Conservation (phyloP, 805 yeast species). For the Starmerella lactis-condensi region DNA sequence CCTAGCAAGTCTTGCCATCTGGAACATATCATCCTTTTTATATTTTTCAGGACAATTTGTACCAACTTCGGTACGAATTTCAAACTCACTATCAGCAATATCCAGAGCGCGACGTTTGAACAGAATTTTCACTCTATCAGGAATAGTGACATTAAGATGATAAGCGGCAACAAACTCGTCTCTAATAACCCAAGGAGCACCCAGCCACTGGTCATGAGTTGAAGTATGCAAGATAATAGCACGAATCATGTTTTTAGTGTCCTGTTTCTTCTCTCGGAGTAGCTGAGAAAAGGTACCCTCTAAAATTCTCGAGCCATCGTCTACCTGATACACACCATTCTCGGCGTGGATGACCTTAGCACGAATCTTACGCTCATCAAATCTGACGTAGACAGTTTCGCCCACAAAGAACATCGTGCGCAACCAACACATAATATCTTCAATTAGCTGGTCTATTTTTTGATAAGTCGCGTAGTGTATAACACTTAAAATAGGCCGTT, state of each 20-base stretch:
- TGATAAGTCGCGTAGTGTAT: slow-evolving; percentile 68
- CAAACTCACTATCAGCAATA: slow-evolving; percentile 1
- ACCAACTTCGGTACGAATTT: no score
- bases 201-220: slow-evolving; percentile 60
- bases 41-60: not conserved
- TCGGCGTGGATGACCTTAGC: slow-evolving; percentile 32
- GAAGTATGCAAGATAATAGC: slow-evolving; percentile 70
- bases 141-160: slow-evolving; percentile 34
- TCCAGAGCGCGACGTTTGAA: slow-evolving; percentile 7
- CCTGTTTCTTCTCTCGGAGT: slow-evolving; percentile 63
- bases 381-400: slow-evolving; percentile 51
- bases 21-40: slow-evolving; percentile 10
- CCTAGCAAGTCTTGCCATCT: slow-evolving; percentile 8
- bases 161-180: slow-evolving; percentile 53
- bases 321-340: slow-evolving; percentile 7
- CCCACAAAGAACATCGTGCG: slow-evolving; percentile 81
- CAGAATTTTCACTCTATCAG: slow-evolving; percentile 6
- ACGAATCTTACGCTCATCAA: slow-evolving; percentile 27
- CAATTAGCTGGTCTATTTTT: slow-evolving; percentile 72
- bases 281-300: slow-evolving; percentile 28
- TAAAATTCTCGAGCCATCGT: slow-evolving; percentile 6
- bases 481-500: slow-evolving; percentile 76
- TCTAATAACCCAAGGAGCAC: slow-evolving; percentile 93
- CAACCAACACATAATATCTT: slow-evolving; percentile 60
- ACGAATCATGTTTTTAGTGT: slow-evolving; percentile 77